Evolutionary conservation across 2,329 filamentous ascomycete species (phyloP), one percentile per base, ranked within the genome.

Genomic region (Penicillium sp.): DNA sequence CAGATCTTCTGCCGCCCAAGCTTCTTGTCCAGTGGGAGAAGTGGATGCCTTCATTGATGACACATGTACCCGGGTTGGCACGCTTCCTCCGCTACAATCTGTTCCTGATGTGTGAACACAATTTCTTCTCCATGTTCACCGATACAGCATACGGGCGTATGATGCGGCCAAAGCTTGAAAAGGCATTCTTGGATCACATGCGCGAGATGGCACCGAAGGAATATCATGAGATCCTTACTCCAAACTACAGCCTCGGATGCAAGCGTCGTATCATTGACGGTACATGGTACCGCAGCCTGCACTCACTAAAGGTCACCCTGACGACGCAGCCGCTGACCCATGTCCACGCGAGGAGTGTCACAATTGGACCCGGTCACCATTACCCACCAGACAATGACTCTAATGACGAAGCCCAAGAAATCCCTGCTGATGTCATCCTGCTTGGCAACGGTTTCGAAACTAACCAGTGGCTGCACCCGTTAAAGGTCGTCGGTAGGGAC

Each of bases 231-330:
- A 80, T 88, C 7, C 72, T 90, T 38, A 86, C 86, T 0, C 88
- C 88, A 0, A 82, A 89, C 54, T 90, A 88, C 60, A 80, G 83
- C 49, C 74, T 89, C 15, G 86, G 87, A 1, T 89, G 87, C 76
- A 90, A 89, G 75, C 78, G 88, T n/a, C 81, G 86, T 15, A 84
- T 90, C 58, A 84, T 84, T 57, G 86, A 89, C 61, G 79, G 82
- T 2, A 79, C 79, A 1, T 90, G 88, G 78, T 80, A 87, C 22
- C 68, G 78, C 15, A 78, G 80, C 44, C 74, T 90, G 40, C 78
- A 86, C 40, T 74, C 82, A 3, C 74, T 81, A 0, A 86, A 86
- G 56, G 78, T 87, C 22, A 80, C 84, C 45, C 73, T 88, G 45
- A 86, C 84, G 0, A 82, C 85, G 0, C 80, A 84, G 26, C 78